phyloP scores from a whole-genome alignment of 306 rosid genomes.

The apple (Malus domestica) region DNA sequence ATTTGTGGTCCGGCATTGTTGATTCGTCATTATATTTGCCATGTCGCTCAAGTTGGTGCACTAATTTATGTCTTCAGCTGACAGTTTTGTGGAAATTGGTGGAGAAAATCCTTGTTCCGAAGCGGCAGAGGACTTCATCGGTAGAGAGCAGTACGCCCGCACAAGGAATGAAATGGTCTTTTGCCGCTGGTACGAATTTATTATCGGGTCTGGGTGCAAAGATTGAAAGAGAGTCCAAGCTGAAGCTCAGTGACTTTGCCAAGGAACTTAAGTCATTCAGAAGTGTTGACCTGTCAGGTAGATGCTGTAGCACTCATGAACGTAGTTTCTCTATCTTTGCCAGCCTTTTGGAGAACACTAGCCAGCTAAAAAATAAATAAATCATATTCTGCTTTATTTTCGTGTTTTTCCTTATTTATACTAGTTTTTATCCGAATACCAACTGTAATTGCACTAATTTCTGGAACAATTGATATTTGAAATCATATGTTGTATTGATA shows the following conservation, averaged over 20 bases:
- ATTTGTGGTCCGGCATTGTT: not conserved
- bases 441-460: not conserved
- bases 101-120: conserved; percentile 66
- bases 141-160: conserved; percentile 43
- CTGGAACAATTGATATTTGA: not conserved
- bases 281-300: conserved; percentile 93
- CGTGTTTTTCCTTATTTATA: not conserved
- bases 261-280: conserved; percentile 75
- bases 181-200: conserved; percentile 71
- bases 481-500: not conserved
- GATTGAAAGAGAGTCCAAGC: conserved; percentile 78
- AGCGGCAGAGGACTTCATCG: conserved; percentile 37
- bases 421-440: not conserved
- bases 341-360: not conserved
- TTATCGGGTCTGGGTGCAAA: conserved; percentile 60
- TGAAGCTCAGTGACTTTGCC: conserved; percentile 86
- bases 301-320: not conserved
- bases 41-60: conserved; percentile 28
- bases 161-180: conserved; percentile 73
- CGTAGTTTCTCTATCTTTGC: not conserved
- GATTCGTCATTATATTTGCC: not conserved
- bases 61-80: conserved; percentile 69
- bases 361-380: not conserved
- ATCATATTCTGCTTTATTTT: not conserved
- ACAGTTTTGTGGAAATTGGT: conserved; percentile 96